Conservation (phyloP, 495 filamentous ascomycete species). For the Neurospora sp. region DNA sequence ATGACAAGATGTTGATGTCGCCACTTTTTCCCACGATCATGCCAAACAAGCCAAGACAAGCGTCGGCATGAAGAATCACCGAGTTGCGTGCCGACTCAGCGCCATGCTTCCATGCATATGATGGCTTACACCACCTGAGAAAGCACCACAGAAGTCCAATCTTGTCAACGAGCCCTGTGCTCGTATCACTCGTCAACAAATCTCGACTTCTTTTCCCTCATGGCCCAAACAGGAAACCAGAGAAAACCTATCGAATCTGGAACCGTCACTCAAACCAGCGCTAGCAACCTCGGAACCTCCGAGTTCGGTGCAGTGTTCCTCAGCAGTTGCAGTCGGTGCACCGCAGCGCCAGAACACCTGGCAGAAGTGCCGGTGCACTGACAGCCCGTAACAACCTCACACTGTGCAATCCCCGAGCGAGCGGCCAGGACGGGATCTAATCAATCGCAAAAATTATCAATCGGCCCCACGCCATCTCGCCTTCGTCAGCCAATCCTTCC, state of each 20-base stretch:
- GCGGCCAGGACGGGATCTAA: conserved; percentile 11
- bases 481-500: neutral
- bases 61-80: neutral
- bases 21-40: neutral
- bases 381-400: neutral
- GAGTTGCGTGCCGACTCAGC: neutral
- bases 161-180: too few species aligned
- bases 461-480: conserved; percentile 18
- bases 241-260: neutral
- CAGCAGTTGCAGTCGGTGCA: neutral
- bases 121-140: neutral
- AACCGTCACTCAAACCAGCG: neutral
- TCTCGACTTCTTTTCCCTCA: too few species aligned
- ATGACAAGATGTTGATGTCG: neutral
- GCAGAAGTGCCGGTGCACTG: neutral
- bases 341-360: too few species aligned
- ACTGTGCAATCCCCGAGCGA: neutral
- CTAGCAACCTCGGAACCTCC: neutral
- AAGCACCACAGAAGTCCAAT: neutral
- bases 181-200: too few species aligned
- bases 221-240: neutral
- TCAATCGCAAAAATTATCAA: conserved; percentile 23
- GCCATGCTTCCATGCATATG: neutral
- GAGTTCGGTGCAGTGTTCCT: neutral
- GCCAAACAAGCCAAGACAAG: neutral